Evolutionary conservation across 2,329 filamentous ascomycete species (phyloP), one percentile per base, ranked within the genome.

Genomic region (Paradendryphiella salina): DNA sequence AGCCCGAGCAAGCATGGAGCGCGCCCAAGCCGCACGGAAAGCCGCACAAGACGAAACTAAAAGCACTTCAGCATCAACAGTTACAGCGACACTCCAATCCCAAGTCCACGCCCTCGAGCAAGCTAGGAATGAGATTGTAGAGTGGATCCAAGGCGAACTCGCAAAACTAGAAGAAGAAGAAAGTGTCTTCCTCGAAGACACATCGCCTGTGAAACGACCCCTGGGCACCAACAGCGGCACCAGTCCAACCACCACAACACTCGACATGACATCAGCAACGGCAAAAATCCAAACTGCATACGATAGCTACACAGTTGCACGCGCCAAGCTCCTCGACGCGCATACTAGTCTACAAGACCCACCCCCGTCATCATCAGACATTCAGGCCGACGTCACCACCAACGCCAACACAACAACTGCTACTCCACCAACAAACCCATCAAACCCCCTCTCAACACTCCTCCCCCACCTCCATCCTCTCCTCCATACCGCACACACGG

Each of bases 101-200:
- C 69, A 74, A 51, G 65, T 75, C 0, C 54, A 57, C 39, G 77
- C 76, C 3, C 64, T 82, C 20, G 69, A 76, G 42, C 66, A 67
- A 31, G 79, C 77, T 10, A 73, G 78, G 36, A 73, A 80, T 50
- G 77, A 79, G 51, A 66, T 82, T 35, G 73, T 80, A 4, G 69
- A 75, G 36, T 82, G 79, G 79, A 73, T 81, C 5, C 79, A 82
- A 58, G 72, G 74, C 33, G 78, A 79, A 35, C 59, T 82, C 37
- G 70, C 75, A 14, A 76, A 74, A 55, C 57, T 76, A 52, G 65
- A 69, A 29, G 72, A 69, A 29, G 72, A 74, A 53, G 70, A 73
- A 17, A 69, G 64, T 2, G 60, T 68, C 1, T 65, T 70, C 9
- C 56, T 70, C 4, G 70, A 73, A 42, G 64, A 71, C 51, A 60